Evolutionary conservation across 1,284 basidiomycete species (phyloP).

Genomic region (Neonothopanus nambi): DNA sequence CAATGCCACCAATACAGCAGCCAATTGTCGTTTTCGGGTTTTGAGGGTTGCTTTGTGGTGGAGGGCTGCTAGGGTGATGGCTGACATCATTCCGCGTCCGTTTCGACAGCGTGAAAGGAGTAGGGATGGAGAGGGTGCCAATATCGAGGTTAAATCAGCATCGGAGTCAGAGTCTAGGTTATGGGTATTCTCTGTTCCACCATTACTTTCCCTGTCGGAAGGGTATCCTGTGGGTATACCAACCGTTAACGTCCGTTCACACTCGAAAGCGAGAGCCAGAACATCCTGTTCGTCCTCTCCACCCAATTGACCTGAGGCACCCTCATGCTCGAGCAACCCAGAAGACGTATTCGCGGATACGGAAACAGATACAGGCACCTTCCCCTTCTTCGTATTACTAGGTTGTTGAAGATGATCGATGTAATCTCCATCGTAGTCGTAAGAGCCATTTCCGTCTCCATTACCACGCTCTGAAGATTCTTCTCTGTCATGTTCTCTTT

Average conservation of each 20-base stretch:
- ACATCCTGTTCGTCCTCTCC: too few species aligned
- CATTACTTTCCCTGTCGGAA: constrained; percentile 17
- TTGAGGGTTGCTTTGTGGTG: constrained; percentile 74
- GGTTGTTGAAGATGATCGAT: constrained; percentile 68
- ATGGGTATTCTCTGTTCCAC: neutral
- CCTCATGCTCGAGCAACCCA: neutral
- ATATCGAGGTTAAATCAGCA: too few species aligned
- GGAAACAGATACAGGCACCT: too few species aligned
- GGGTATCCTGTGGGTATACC: constrained; percentile 25
- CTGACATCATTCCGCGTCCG: too few species aligned
- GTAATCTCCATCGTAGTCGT: too few species aligned
- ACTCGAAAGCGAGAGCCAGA: constrained; percentile 25
- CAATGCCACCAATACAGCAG: constrained; percentile 62
- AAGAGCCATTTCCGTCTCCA: too few species aligned
- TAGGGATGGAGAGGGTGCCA: constrained; percentile 17
- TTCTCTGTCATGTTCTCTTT: constrained; percentile 30
- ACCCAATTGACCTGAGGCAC: too few species aligned
- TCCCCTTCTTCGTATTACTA: constrained; percentile 84
- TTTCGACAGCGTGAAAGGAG: constrained; percentile 1
- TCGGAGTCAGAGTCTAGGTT: neutral
- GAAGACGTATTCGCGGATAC: too few species aligned
- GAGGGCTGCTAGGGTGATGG: constrained; percentile 68
- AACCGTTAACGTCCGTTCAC: constrained; percentile 12
- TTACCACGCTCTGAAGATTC: constrained; percentile 55
- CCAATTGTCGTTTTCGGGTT: constrained; percentile 65